Percentiles rank a stretch among this genome's conserved stretches.
Conservation (phyloP, 192 early-diverging fungal genomes). For the Rhizoclosmatium sp. region DNA sequence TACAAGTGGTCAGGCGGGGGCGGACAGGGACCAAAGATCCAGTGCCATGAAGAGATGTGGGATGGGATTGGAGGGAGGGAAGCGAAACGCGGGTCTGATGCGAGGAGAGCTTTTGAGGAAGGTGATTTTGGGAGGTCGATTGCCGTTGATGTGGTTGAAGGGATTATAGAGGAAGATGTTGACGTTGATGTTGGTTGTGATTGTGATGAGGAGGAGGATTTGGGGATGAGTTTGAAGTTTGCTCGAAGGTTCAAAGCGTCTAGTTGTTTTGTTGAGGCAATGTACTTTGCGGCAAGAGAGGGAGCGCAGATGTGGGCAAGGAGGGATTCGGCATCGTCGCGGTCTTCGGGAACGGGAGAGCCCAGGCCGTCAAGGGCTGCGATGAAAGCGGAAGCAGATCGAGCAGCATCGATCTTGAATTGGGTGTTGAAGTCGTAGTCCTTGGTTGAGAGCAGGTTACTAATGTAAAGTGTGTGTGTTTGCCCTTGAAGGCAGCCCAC, state of each 20-base stretch:
- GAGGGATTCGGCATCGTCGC: neutral
- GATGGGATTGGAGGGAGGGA: slow-evolving; percentile 22
- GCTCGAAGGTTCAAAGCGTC: neutral
- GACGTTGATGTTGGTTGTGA: neutral
- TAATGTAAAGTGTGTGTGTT: neutral
- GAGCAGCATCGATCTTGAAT: neutral
- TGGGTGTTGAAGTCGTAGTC: neutral
- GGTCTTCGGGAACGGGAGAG: neutral
- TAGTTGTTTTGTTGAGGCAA: neutral
- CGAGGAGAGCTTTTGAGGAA: slow-evolving; percentile 16
- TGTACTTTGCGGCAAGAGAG: neutral
- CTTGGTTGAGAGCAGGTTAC: neutral
- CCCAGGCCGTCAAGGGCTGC: slow-evolving; percentile 57
- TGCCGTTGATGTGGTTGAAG: slow-evolving; percentile 15
- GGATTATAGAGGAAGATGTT: neutral
- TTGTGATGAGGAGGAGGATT: neutral
- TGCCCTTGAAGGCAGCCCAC: too few species aligned
- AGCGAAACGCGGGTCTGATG: slow-evolving; percentile 23
- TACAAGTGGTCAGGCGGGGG: slow-evolving; percentile 46
- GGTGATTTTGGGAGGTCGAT: slow-evolving; percentile 5
- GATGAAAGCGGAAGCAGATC: slow-evolving; percentile 54
- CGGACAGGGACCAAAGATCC: slow-evolving; percentile 57
- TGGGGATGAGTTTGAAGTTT: neutral
- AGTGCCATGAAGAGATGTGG: slow-evolving; percentile 43
- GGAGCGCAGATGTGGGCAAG: neutral